Base-by-base conservation (phyloP, 352 stramenopile genomes). In the Peronospora farinosa region DNA sequence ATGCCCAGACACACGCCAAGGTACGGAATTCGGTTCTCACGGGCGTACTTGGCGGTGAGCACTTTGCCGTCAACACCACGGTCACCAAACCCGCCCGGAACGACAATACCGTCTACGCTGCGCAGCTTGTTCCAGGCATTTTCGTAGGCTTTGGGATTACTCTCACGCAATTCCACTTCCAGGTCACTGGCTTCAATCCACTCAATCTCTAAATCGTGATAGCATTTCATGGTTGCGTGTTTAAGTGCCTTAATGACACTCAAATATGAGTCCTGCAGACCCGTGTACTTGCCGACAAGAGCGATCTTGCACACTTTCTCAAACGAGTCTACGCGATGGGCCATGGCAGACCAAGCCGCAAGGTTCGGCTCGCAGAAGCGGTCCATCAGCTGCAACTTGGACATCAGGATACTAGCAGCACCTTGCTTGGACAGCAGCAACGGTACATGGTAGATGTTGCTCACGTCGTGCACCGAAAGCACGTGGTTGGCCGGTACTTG, bases 371-470 rank as follows among this genome's bases (percentile, higher is more conserved):
- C 80, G 23, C 65, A 56, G 54, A 93, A 90, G 45, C 87, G 76
- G 56, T 86, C 68, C 73, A 98, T 88, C 3, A 96, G 61, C 59
- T 98, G 89, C 49, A 96, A 63, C 45, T 95, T 86, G 46, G 79
- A 84, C 47, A 99, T 75, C 43, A 99, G 88, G 35, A 88, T 88
- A 72, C 96, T 95, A 17, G 97, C 82, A 6, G 78, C 83, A 21
- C 92, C 89, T 67, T 99, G 97, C 69, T 98, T 84, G 49, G 95
- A 68, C 44, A 99, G 72, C 31, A 99, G 74, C 38, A 99, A 60
- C 30, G 97, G 96, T 12, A 99, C 97, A 77, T 99, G 96, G 69
- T 99, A 99, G 43, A 99, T 98, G 83, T 99, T 99, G 69, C 80
- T 97, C 41, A 99, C 96, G 58, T 99, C 97, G 78, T 99, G 95